Evolutionary conservation across 768 basidiomycete species (phyloP).

Genomic region (Auricularia heimuer): DNA sequence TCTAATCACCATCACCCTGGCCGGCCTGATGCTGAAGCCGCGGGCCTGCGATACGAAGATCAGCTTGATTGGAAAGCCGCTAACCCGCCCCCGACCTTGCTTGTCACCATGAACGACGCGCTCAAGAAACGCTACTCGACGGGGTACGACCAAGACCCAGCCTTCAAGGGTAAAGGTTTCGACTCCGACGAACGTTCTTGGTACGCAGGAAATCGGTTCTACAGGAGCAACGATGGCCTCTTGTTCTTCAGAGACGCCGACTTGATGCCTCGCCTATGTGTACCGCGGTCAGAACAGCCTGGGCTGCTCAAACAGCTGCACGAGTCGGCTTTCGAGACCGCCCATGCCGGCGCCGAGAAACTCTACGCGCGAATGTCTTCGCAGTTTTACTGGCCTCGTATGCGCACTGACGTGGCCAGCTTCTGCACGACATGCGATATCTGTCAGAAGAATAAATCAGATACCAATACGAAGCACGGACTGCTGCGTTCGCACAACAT

Average conservation of each 20-base stretch:
- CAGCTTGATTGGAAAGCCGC: too few species aligned
- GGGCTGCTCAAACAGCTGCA: conserved; percentile 10
- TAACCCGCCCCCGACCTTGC: too few species aligned
- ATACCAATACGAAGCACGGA: background rate
- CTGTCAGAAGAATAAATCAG: conserved; percentile 9
- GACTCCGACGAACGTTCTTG: too few species aligned
- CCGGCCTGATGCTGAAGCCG: too few species aligned
- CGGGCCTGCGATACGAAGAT: too few species aligned
- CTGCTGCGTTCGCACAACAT: background rate
- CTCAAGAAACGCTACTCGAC: too few species aligned
- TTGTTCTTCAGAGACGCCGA: background rate
- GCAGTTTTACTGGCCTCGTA: conserved; percentile 23
- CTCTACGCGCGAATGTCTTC: conserved; percentile 16
- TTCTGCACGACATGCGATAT: conserved; percentile 10
- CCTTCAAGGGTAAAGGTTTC: too few species aligned
- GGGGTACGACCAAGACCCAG: too few species aligned
- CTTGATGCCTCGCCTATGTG: conserved; percentile 15
- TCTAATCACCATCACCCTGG: too few species aligned
- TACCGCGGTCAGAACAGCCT: conserved; percentile 13
- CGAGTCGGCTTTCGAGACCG: conserved; percentile 11
- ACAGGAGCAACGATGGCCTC: too few species aligned
- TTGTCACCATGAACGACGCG: too few species aligned
- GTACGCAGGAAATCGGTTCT: too few species aligned
- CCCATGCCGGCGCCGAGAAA: conserved; percentile 22
- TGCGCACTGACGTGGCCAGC: conserved; percentile 14